phyloP scores from a whole-genome alignment of 2,329 filamentous ascomycete species.

The Colletotrichum cordylinicola region DNA sequence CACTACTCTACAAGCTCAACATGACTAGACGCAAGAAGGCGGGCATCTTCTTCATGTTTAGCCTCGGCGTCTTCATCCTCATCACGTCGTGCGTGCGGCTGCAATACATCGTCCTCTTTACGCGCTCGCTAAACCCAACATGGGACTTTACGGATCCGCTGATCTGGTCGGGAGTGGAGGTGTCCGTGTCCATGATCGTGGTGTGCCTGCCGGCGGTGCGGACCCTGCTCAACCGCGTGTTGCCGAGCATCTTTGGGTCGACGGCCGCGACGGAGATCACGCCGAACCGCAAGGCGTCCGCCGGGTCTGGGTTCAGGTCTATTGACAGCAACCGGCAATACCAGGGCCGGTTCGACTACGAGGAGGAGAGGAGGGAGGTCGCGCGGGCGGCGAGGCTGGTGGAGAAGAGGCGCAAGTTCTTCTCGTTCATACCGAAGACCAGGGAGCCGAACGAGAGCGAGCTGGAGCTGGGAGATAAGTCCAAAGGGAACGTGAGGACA shows the following conservation, averaged over 20 bases:
- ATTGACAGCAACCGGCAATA: background rate
- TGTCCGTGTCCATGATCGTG: conserved; percentile 46
- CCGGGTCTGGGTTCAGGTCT: background rate
- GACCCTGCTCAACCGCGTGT: conserved; percentile 27
- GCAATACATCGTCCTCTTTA: conserved; percentile 37
- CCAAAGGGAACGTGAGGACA: conserved; percentile 34
- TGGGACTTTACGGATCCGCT: conserved; percentile 46
- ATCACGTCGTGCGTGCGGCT: conserved; percentile 41
- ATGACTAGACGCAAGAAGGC: conserved; percentile 28
- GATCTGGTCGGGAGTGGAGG: conserved; percentile 50
- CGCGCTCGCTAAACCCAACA: conserved; percentile 40
- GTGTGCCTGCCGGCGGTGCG: conserved; percentile 46
- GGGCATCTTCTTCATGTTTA: conserved; percentile 40
- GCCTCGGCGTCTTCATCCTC: conserved; percentile 40
- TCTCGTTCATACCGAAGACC: background rate
- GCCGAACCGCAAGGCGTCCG: background rate
- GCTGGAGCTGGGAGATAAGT: conserved; percentile 34
- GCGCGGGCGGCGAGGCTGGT: background rate
- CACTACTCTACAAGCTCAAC: conserved; percentile 34
- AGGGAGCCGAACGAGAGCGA: conserved; percentile 28
- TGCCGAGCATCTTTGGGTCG: conserved; percentile 6
- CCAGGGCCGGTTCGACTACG: background rate
- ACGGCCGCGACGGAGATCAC: background rate
- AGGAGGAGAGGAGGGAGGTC: background rate
- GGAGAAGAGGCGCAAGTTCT: conserved; percentile 1